Base-by-base conservation (phyloP, 2,329 filamentous ascomycete genomes). In the Sordariomycetes sp. region DNA sequence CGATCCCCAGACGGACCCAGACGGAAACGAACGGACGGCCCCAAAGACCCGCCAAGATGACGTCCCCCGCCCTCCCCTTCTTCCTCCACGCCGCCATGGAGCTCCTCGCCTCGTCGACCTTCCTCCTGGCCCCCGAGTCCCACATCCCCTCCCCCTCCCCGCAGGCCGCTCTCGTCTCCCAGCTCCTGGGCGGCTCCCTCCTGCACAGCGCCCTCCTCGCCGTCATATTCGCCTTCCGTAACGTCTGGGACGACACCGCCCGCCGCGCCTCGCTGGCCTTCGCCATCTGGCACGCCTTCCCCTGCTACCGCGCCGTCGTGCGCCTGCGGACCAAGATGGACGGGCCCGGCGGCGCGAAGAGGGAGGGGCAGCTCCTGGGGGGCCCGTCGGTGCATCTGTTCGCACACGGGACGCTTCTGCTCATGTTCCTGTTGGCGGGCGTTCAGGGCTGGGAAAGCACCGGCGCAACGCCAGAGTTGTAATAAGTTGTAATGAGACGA, bases 251-350 rank as follows among this genome's bases (percentile, higher is more conserved):
- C 61, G 58, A 66, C 3, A 67, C 69, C 0, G 65, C 65, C 3
- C 67, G 70, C 8, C 61, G 71, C 22, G 62, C 76, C 1, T 72
- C 74, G 0, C 61, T 70, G 1, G 71, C 74, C 1, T 67, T 81
- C 60, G 76, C 72, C 0, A 72, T 72, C 24, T 81, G 79, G 66
- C 79, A 81, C 59, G 48, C 74, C 1, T 80, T 74, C 68, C 79
- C 79, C 2, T 72, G 70, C 34, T 68, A 72, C 54, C 69, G 79
- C 37, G 79, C 79, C 0, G 68, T 65, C 12, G 61, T 64, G 18
- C 69, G 72, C 46, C 66, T 77, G 14, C 60, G 61, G 25, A 34
- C 51, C 10, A 32, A 50, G 56, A n/a, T 61, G 61, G 12, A 59
- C 61, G 22, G 62, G 25, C 4, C 14, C 11, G 12, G 35, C 4